Percentiles rank a stretch among this genome's conserved stretches.
Conservation (phyloP, 345 rosid genomes). For the Nasturtium officinale region DNA sequence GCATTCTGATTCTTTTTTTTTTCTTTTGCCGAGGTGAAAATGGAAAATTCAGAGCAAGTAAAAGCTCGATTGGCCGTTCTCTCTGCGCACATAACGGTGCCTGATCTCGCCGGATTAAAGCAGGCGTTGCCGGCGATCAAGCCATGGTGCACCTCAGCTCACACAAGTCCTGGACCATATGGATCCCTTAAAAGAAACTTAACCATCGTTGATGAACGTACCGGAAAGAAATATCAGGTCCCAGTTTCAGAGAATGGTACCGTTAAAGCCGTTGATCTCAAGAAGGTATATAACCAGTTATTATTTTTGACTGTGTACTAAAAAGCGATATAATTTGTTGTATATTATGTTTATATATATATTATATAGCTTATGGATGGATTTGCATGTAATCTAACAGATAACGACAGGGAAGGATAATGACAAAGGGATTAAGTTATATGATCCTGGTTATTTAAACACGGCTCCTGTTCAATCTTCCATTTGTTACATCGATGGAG, state of each 20-base stretch:
- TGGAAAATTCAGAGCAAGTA: slow-evolving; percentile 36
- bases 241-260: slow-evolving; percentile 70
- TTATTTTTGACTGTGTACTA: no score
- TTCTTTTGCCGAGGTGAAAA: neutral
- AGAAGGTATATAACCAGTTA: no score
- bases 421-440: slow-evolving; percentile 81
- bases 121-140: slow-evolving; percentile 38
- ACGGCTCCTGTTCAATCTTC: slow-evolving; percentile 91
- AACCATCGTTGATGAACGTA: slow-evolving; percentile 92
- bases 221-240: slow-evolving; percentile 64
- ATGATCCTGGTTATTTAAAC: slow-evolving; percentile 93
- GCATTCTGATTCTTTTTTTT: neutral
- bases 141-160: slow-evolving; percentile 57
- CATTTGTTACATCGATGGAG: slow-evolving; percentile 91
- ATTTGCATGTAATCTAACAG: no score
- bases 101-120: slow-evolving; percentile 7
- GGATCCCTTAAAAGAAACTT: slow-evolving; percentile 55
- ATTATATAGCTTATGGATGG: no score
- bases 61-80: slow-evolving; percentile 67
- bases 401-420: slow-evolving; percentile 65
- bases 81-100: slow-evolving; percentile 56
- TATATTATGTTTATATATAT: no score
- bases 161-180: slow-evolving; percentile 33
- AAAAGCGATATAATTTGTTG: no score
- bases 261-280: slow-evolving; percentile 76